These are phyloP conservation scores for Vitis hybrid DNA, from an alignment of 177 flowering plant genomes.

Conservation along the genomic window DNA sequence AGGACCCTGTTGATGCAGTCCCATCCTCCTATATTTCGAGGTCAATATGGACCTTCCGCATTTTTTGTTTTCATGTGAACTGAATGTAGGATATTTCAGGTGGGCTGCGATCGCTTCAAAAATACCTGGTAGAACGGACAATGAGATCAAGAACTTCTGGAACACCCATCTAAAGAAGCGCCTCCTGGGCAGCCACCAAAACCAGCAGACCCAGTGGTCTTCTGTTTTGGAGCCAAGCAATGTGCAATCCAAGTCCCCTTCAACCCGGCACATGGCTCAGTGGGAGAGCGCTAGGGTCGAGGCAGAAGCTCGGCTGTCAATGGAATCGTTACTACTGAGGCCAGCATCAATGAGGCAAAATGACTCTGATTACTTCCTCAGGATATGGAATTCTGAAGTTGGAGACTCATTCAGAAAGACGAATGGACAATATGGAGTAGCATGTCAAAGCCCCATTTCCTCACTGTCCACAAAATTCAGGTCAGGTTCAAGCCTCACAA, in stretches of 20 bases:
- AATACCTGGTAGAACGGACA: conserved; percentile 57
- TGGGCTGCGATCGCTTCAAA: conserved; percentile 56
- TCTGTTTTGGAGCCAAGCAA: conserved; percentile 1
- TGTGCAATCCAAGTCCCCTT: conserved; percentile 7
- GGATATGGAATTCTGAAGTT: conserved; percentile 32
- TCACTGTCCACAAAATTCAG: conserved; percentile 12
- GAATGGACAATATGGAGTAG: not conserved
- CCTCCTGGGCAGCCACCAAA: conserved; percentile 11
- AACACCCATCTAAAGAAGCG: conserved; percentile 50
- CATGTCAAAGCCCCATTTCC: conserved; percentile 10
- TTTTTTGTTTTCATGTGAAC: too few relatives aligned
- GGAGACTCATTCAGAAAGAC: conserved; percentile 28
- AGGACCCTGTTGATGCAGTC: too few relatives aligned
- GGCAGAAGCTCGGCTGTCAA: conserved; percentile 29
- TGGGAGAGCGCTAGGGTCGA: conserved; percentile 40
- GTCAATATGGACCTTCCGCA: too few relatives aligned
- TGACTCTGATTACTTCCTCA: conserved; percentile 22
- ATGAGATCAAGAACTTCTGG: conserved; percentile 61
- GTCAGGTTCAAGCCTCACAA: conserved; percentile 7
- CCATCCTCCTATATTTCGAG: too few relatives aligned
- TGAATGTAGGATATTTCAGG: conserved; percentile 17
- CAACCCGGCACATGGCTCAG: conserved; percentile 28
- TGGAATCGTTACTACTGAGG: conserved; percentile 9
- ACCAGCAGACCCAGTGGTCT: conserved; percentile 14
- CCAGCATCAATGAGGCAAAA: conserved; percentile 4